These are phyloP conservation scores for Botryobasidium botryosum DNA, from an alignment of 768 basidiomycete genomes.

Conservation along the genomic window DNA sequence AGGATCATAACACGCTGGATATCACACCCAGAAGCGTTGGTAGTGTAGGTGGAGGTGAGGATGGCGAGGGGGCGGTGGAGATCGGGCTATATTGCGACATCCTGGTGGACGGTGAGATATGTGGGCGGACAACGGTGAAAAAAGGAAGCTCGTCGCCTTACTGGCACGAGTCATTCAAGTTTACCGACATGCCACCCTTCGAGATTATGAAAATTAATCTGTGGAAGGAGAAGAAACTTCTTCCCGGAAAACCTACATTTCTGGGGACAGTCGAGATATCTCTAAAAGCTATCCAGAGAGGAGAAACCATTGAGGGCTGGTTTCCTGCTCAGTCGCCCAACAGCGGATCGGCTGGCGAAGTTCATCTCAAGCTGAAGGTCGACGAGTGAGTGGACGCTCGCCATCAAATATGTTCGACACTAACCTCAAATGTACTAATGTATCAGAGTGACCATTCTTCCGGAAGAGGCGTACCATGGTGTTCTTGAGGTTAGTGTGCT, in stretches of 20 bases:
- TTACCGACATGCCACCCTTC: conserved; percentile 65
- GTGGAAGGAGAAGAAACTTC: conserved; percentile 21
- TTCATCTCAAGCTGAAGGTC: conserved; percentile 53
- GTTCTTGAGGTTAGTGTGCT: conserved; percentile 36
- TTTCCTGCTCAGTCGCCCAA: conserved; percentile 30
- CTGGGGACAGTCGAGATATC: conserved; percentile 45
- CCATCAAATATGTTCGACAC: conserved; percentile 14
- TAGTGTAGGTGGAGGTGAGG: conserved; percentile 2
- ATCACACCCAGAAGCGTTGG: not conserved
- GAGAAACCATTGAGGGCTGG: conserved; percentile 69
- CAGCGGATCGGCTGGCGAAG: conserved; percentile 36
- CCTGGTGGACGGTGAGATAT: conserved; percentile 39
- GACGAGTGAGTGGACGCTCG: conserved; percentile 38
- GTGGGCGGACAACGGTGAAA: conserved; percentile 59
- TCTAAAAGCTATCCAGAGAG: conserved; percentile 52
- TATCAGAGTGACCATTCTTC: conserved; percentile 46
- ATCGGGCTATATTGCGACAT: conserved; percentile 66
- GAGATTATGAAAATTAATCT: conserved; percentile 49
- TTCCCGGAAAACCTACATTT: conserved; percentile 11
- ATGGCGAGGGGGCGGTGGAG: conserved; percentile 22
- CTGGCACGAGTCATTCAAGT: conserved; percentile 69
- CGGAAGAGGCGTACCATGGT: conserved; percentile 33
- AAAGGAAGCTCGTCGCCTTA: conserved; percentile 26
- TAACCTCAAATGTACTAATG: conserved; percentile 5
- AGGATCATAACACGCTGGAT: conserved; percentile 3